phyloP scores from a whole-genome alignment of 176 grass and related monocot genomes.

The Raddia distichophylla region DNA sequence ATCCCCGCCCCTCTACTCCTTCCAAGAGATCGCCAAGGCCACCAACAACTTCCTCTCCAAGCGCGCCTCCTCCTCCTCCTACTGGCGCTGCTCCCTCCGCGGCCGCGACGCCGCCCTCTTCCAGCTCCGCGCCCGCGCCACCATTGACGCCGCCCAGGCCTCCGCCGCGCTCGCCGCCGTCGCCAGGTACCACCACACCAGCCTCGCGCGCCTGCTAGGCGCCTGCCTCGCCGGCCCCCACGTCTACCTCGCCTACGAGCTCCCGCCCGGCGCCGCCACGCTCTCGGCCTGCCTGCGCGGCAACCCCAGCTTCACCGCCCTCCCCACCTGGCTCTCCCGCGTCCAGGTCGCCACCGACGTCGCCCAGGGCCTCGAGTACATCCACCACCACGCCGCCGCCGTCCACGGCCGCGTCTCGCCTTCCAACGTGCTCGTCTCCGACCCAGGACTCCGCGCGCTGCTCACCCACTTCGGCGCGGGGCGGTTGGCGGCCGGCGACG shows the following conservation, averaged over 20 bases:
- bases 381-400: slow-evolving; percentile 56
- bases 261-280: slow-evolving; percentile 38
- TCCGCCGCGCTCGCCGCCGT: slow-evolving; percentile 39
- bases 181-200: slow-evolving; percentile 58
- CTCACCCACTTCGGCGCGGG: slow-evolving; percentile 66
- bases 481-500: slow-evolving; percentile 36
- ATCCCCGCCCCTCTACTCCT: slow-evolving; percentile 54
- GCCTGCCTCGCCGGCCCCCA: slow-evolving; percentile 56
- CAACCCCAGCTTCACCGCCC: slow-evolving; percentile 50
- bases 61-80: slow-evolving; percentile 37
- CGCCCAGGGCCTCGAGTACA: slow-evolving; percentile 70
- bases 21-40: slow-evolving; percentile 59
- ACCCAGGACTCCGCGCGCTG: slow-evolving; percentile 56
- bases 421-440: slow-evolving; percentile 51
- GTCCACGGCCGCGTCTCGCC: slow-evolving; percentile 55
- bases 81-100: slow-evolving; percentile 72
- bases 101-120: slow-evolving; percentile 51
- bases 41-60: slow-evolving; percentile 85
- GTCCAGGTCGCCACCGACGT: slow-evolving; percentile 65
- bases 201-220: slow-evolving; percentile 64
- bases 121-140: slow-evolving; percentile 39
- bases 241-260: slow-evolving; percentile 75
- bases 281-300: slow-evolving; percentile 58
- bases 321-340: slow-evolving; percentile 59
- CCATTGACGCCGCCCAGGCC: background rate